Evolutionary conservation across 129 eudicot species (phyloP), one percentile per base, ranked within the genome.

Genomic region (Centaurea solstitialis): DNA sequence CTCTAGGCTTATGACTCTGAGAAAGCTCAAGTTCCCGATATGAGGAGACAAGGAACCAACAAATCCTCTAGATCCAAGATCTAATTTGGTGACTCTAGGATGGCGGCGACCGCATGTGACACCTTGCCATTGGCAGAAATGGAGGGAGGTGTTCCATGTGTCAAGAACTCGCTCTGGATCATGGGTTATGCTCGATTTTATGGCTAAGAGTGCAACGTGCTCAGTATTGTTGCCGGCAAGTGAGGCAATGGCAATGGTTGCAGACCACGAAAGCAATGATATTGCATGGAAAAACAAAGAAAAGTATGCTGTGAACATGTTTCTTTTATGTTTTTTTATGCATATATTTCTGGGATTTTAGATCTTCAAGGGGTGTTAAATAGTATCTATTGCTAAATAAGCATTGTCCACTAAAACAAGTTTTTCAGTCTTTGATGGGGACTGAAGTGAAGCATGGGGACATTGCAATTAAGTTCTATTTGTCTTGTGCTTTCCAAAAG

Each of bases 61-160:
- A 50, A 50, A 1, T 18, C 18, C 20, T 50, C 61, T 50, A 50
- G 61, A 50, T 13, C 20, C 7, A 11, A 45, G 57, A 11, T 11
- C 17, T 17, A 45, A 45, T 45, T n/a, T 11, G 57, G n/a, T 45
- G 57, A 45, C 57, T 45, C 57, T 45, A 11, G n/a, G 57, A 45
- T 45, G 57, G 57, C 57, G 57, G n/a, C 3, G 57, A 45, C 57
- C 57, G 11, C 79, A 81, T 53, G 69, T 81, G 5, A 81, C 53
- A 9, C 85, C 85, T 17, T 23, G 23, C 81, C 87, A 84, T 37
- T 79, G 68, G 84, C 84, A 79, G 64, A 79, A 74, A 39, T 79
- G 85, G 67, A 12, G 18, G 45, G 87, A 65, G 1, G 53, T 59
- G 26, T 84, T 84, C 87, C 87, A 79, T 21, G 84, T 3, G 17